phyloP scores from a whole-genome alignment of 2,329 filamentous ascomycete genomes.

The Metarhizium humberi region DNA sequence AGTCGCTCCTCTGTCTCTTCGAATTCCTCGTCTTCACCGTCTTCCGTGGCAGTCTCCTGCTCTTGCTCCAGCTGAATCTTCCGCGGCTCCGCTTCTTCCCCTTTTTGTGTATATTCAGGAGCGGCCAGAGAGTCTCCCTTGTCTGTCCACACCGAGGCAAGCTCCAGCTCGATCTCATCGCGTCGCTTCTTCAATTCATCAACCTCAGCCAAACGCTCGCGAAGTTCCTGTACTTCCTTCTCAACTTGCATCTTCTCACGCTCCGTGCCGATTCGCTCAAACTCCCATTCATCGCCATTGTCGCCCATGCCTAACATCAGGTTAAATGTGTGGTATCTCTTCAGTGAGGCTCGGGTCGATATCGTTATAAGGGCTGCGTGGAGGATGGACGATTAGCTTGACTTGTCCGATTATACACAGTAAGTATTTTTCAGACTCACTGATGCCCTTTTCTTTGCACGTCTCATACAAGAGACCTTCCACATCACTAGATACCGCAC shows the following conservation, averaged over 20 bases:
- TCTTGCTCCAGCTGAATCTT: not conserved
- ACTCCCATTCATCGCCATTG: constrained; percentile 79
- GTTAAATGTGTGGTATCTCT: constrained; percentile 92
- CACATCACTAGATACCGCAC: constrained; percentile 87
- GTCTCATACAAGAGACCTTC: constrained; percentile 89
- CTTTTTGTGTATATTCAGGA: constrained; percentile 30
- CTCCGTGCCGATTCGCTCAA: constrained; percentile 88
- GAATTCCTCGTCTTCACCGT: not conserved
- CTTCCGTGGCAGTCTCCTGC: not conserved
- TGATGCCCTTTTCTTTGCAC: constrained; percentile 89
- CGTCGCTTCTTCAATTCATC: constrained; percentile 73
- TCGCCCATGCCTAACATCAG: constrained; percentile 75
- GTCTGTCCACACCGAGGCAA: constrained; percentile 55
- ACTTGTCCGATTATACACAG: not conserved
- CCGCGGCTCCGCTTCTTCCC: constrained; percentile 2
- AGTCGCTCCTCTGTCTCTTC: not conserved
- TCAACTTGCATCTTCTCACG: constrained; percentile 90
- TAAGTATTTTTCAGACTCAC: constrained; percentile 40
- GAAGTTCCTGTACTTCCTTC: constrained; percentile 77
- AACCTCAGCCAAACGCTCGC: constrained; percentile 70
- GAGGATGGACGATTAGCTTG: constrained; percentile 6
- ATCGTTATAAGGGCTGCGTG: constrained; percentile 83
- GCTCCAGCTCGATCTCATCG: constrained; percentile 73
- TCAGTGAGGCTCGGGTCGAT: constrained; percentile 85
- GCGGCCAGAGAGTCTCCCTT: constrained; percentile 37